Base-by-base conservation (phyloP, 495 filamentous ascomycete genomes). In the Podospora fimiseda region DNA sequence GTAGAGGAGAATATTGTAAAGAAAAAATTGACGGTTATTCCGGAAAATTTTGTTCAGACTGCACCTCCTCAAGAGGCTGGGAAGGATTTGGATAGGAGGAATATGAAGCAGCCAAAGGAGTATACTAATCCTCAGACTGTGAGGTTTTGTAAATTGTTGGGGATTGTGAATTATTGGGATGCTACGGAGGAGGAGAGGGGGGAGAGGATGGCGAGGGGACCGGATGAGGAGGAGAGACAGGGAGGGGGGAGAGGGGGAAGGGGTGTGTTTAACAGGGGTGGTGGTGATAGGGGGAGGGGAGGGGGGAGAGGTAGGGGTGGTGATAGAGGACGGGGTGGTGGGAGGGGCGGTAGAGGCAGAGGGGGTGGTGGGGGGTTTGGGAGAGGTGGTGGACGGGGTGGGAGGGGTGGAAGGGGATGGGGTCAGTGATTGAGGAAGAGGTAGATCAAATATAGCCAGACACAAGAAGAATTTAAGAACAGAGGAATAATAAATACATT, bases 121-220 rank as follows among this genome's bases (percentile, higher is more conserved):
- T 94, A 89, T 64, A 86, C 74, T 11, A 96, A 90, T 62, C 81
- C 83, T 3, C 91, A 96, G 68, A 96, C 89, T 8, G 67, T 67
- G 6, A 62, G 67, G 15, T 97, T 93, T 67, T 96, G 93, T 64
- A 73, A 81, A 48, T 64, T 96, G 51, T 43, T 96, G 1, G 81
- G 81, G 2, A 87, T 96, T 36, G 72, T 77, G 23, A 91, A 97
- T 67, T 75, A 80, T 38, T 95, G 95, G 71, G 71, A 81, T 55
- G 73, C 84, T 0, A 82, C 64, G 2, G 82, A 88, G 7, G 86
- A 86, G 57, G 87, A 91, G 59, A 78, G 80, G 50, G 64, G 68
- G 24, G 73, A 69, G 52, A 76, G 84, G 56, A 72, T 73, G 67
- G 64, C 38, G 44, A 59, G 46, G 48, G 76, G 74, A 9, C 72